Conservation (phyloP, 176 grass and related monocot species). For the Oropetium thomaeum region DNA sequence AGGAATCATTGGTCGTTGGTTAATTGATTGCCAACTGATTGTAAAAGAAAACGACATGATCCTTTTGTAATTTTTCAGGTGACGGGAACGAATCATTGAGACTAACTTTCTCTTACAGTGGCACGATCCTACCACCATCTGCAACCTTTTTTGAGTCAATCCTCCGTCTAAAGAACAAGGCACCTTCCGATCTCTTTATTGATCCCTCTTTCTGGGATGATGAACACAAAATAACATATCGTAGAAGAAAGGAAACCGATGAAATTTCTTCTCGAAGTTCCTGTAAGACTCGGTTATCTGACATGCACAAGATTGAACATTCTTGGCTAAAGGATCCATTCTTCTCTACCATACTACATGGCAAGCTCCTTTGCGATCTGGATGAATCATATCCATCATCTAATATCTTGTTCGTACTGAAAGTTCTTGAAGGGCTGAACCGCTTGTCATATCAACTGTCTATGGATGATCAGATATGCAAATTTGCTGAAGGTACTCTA, state of each 20-base stretch:
- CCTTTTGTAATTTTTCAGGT: conserved; percentile 1
- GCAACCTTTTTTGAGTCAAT: conserved; percentile 54
- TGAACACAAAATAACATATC: conserved; percentile 48
- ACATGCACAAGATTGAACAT: conserved; percentile 21
- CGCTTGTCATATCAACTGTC: conserved; percentile 40
- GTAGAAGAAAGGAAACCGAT: conserved; percentile 19
- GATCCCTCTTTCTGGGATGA: conserved; percentile 56
- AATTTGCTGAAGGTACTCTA: conserved; percentile 56
- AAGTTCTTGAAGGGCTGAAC: conserved; percentile 66
- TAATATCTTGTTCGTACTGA: conserved; percentile 51
- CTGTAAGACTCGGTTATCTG: background rate
- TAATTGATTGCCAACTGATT: background rate
- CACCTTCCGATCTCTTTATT: conserved; percentile 38
- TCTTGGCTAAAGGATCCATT: conserved; percentile 44
- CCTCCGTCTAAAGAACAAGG: conserved; percentile 21
- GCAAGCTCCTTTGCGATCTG: conserved; percentile 51
- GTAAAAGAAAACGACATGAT: background rate
- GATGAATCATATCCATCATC: conserved; percentile 44
- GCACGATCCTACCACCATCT: conserved; percentile 39
- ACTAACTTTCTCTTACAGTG: conserved; percentile 51
- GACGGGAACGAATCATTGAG: conserved; percentile 14
- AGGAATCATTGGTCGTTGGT: too few relatives aligned
- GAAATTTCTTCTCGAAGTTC: conserved; percentile 7
- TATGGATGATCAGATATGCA: conserved; percentile 39
- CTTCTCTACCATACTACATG: conserved; percentile 43